Evolutionary conservation across 129 eudicot species (phyloP), one percentile per base, ranked within the genome.

Genomic region (Kitagawia praeruptora): DNA sequence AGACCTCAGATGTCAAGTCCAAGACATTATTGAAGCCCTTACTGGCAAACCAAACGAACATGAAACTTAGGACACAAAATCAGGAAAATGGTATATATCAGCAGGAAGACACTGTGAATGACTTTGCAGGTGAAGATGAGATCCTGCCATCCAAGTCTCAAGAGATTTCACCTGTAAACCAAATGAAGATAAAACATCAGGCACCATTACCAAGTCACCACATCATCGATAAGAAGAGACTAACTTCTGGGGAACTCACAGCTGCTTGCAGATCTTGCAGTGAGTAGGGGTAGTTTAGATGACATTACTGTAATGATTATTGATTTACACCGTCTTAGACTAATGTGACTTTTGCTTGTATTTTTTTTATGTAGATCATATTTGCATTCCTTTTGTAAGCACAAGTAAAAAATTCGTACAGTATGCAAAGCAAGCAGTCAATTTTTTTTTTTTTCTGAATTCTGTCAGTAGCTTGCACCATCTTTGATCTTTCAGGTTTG

Each of bases 201-300:
- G n/a, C n/a, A n/a, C n/a, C n/a, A n/a, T n/a, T n/a, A n/a, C n/a
- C n/a, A n/a, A n/a, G n/a, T n/a, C n/a, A n/a, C n/a, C n/a, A n/a
- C n/a, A n/a, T n/a, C n/a, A n/a, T n/a, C n/a, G n/a, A n/a, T n/a
- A n/a, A n/a, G n/a, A n/a, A n/a, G n/a, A n/a, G n/a, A n/a, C n/a
- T n/a, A n/a, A n/a, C n/a, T n/a, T 49, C 79, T 54, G 81, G 78
- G 74, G 80, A 86, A 77, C 93, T 94, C 67, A 76, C 86, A 42
- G 89, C 87, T 72, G 89, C 98, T 82, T 94, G 98, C 79, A 39
- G 81, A 89, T 70, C 97, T 96, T 86, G 98, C 95, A 48, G 90
- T 90, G 67, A 84, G 83, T 63, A 87, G 93, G 85, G 99, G 99
- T 86, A 89, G 99, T 90, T 85, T 90, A 81, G 99, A 96, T 87